phyloP scores from a whole-genome alignment of 2,329 filamentous ascomycete genomes.

The Shiraia sp. region DNA sequence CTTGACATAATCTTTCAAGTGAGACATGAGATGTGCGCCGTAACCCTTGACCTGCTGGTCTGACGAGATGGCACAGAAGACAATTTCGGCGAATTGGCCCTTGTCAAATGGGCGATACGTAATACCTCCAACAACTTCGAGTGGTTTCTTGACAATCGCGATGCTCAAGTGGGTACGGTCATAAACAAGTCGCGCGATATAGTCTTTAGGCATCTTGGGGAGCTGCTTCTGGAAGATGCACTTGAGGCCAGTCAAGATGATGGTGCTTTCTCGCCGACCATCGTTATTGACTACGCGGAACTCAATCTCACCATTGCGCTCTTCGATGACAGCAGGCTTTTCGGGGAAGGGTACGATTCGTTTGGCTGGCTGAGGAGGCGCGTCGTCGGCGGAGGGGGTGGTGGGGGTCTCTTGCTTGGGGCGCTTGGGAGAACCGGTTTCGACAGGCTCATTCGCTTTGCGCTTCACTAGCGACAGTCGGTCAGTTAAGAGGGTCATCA shows the following conservation, averaged over 20 bases:
- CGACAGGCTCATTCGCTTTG: slow-evolving; percentile 71
- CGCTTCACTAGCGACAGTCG: slow-evolving; percentile 59
- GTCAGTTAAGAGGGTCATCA: slow-evolving; percentile 20
- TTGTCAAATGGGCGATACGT: slow-evolving; percentile 94
- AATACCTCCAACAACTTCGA: slow-evolving; percentile 92
- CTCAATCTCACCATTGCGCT: slow-evolving; percentile 91
- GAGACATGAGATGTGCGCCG: slow-evolving; percentile 95
- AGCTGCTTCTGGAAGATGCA: slow-evolving; percentile 98
- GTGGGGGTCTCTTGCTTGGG: slow-evolving; percentile 40
- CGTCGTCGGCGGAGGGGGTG: slow-evolving; percentile 38
- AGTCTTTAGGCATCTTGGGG: slow-evolving; percentile 99
- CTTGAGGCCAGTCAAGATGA: slow-evolving; percentile 93
- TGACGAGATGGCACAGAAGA: slow-evolving; percentile 96
- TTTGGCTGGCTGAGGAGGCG: slow-evolving; percentile 50
- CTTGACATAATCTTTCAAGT: slow-evolving; percentile 97
- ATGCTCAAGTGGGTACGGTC: slow-evolving; percentile 95
- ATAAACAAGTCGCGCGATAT: slow-evolving; percentile 96
- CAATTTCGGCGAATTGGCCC: slow-evolving; percentile 93
- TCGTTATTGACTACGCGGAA: slow-evolving; percentile 99
- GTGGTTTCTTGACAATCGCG: slow-evolving; percentile 93
- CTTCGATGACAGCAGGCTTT: slow-evolving; percentile 92
- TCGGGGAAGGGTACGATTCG: slow-evolving; percentile 84
- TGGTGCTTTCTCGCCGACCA: slow-evolving; percentile 80
- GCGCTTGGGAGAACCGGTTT: slow-evolving; percentile 65
- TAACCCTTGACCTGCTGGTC: slow-evolving; percentile 99